phyloP scores from a whole-genome alignment of 2,329 filamentous ascomycete genomes.

The Thyridium curvatum region DNA sequence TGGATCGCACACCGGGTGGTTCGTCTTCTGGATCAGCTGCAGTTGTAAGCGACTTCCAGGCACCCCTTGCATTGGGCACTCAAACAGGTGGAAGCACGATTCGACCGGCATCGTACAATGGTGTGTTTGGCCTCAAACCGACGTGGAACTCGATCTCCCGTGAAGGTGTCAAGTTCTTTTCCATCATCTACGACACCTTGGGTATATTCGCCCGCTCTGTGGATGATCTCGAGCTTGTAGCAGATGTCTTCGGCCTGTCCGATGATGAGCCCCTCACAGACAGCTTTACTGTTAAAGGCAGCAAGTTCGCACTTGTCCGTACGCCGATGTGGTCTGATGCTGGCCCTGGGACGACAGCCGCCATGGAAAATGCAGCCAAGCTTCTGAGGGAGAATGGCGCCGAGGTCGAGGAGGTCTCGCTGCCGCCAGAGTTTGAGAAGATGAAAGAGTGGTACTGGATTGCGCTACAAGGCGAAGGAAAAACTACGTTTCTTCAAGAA shows the following conservation, averaged over 20 bases:
- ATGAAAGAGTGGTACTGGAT: conserved; percentile 45
- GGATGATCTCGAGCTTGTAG: conserved; percentile 50
- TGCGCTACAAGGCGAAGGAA: conserved; percentile 45
- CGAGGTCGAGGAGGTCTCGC: conserved; percentile 45
- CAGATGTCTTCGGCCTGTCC: conserved; percentile 43
- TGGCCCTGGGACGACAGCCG: conserved; percentile 33
- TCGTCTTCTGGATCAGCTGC: conserved; percentile 63
- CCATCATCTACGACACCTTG: conserved; percentile 54
- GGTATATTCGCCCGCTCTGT: conserved; percentile 54
- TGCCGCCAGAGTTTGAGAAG: conserved; percentile 41
- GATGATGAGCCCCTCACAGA: conserved; percentile 36
- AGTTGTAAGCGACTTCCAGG: conserved; percentile 59
- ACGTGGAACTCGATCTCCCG: conserved; percentile 58
- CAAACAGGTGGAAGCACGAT: conserved; percentile 62
- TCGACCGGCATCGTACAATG: conserved; percentile 58
- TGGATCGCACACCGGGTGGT: conserved; percentile 53
- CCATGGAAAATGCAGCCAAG: conserved; percentile 30
- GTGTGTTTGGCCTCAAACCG: conserved; percentile 59
- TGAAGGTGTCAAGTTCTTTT: conserved; percentile 55
- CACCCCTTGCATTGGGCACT: conserved; percentile 54
- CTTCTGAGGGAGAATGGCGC: conserved; percentile 42
- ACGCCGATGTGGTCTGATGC: conserved; percentile 45
- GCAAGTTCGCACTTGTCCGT: conserved; percentile 48
- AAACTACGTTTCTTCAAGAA: conserved; percentile 46
- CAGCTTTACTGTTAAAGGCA: conserved; percentile 30